Percentiles rank a stretch among this genome's conserved stretches.
phyloP scores from a whole-genome alignment of 164 flowering plant species.

The Piper betle region DNA sequence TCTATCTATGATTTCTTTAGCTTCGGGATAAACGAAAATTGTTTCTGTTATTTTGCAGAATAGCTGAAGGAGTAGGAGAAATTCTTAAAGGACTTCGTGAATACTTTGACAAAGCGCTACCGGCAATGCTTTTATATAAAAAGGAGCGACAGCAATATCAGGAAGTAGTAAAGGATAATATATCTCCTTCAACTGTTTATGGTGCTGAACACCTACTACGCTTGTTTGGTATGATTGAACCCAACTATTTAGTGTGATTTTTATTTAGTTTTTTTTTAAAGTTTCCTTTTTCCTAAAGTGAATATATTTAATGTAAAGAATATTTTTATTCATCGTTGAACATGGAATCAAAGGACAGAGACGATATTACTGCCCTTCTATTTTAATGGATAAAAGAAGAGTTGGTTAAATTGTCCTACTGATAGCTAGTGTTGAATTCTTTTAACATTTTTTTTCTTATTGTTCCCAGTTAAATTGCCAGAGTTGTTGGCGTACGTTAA shows the following conservation, averaged over 20 bases:
- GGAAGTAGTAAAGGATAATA: conserved; percentile 26
- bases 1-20: neutral
- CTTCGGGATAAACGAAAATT: no score
- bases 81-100: conserved; percentile 49
- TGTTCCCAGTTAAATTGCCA: conserved; percentile 77
- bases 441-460: neutral
- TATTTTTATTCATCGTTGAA: no score
- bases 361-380: no score
- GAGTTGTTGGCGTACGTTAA: conserved; percentile 68
- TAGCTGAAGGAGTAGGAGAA: conserved; percentile 44
- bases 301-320: no score
- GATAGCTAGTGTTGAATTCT: no score
- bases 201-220: conserved; percentile 94
- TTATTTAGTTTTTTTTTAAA: no score
- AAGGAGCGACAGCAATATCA: conserved; percentile 65
- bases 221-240: conserved; percentile 57
- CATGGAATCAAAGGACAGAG: no score
- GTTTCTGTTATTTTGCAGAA: conserved; percentile 18
- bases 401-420: no score
- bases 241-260: no score
- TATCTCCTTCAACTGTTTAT: conserved; percentile 64
- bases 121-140: conserved; percentile 67
- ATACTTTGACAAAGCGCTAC: conserved; percentile 82
- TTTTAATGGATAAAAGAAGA: no score
- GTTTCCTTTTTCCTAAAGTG: no score